Evolutionary conservation across 306 rosid genomes (phyloP).

Genomic region (Quercus mongolica): DNA sequence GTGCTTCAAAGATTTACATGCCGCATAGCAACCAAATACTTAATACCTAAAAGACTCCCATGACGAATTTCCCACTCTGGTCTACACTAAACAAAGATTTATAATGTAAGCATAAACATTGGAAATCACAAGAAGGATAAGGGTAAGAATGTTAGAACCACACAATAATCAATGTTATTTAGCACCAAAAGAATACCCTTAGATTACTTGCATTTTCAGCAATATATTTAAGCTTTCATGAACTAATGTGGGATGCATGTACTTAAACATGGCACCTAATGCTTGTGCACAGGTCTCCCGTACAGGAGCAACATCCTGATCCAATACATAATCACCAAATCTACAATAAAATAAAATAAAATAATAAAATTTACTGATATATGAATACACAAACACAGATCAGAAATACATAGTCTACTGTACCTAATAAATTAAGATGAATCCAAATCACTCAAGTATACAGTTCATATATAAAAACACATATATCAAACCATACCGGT

Average conservation of each 20-base stretch:
- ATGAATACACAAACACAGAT: slow-evolving; percentile 1
- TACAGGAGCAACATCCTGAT: slow-evolving; percentile 99
- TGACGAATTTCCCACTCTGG: slow-evolving; percentile 99
- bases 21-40: slow-evolving; percentile 90
- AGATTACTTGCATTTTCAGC: slow-evolving; percentile 90
- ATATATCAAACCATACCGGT: slow-evolving; percentile 56
- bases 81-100: slow-evolving; percentile 80
- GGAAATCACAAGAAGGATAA: slow-evolving; percentile 13
- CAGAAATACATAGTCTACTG: not conserved
- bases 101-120: slow-evolving; percentile 41
- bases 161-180: slow-evolving; percentile 14
- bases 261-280: slow-evolving; percentile 86
- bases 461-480: too few species aligned
- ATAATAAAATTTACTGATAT: slow-evolving; percentile 5
- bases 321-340: slow-evolving; percentile 97
- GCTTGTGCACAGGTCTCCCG: slow-evolving; percentile 99
- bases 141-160: slow-evolving; percentile 1
- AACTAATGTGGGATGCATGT: slow-evolving; percentile 85
- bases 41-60: slow-evolving; percentile 92
- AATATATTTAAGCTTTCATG: slow-evolving; percentile 80
- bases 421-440: not conserved
- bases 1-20: slow-evolving; percentile 49
- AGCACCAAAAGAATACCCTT: slow-evolving; percentile 15
- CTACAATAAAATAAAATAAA: slow-evolving; percentile 51
- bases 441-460: not conserved